These are phyloP conservation scores for Helminthosporium solani DNA, from an alignment of 2,329 filamentous ascomycete species.

Conservation along the genomic window DNA sequence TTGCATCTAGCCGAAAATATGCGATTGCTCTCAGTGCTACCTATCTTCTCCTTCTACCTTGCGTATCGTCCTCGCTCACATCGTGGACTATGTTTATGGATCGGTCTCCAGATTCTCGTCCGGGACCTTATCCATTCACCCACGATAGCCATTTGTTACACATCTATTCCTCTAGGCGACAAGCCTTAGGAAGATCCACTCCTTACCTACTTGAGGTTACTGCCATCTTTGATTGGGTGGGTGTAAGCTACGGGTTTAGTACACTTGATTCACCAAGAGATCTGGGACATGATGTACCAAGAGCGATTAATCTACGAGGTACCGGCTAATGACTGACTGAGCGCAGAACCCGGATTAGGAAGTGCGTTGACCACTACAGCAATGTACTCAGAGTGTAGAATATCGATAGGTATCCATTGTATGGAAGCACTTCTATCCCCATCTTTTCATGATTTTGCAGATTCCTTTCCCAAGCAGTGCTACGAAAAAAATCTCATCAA, in stretches of 20 bases:
- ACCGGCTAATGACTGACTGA: not conserved
- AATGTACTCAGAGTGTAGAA: no score
- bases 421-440: no score
- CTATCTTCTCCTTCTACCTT: no score
- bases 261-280: not conserved
- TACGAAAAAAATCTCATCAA: no score
- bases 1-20: no score
- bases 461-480: not conserved
- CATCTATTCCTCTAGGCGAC: conserved; percentile 1
- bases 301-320: not conserved
- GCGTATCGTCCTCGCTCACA: no score
- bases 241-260: not conserved
- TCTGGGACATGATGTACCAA: not conserved
- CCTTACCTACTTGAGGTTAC: not conserved
- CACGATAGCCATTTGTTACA: not conserved
- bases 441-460: not conserved
- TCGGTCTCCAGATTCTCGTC: no score
- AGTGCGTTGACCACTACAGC: not conserved
- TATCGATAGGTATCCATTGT: no score
- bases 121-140: no score
- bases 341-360: not conserved
- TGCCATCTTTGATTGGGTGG: not conserved
- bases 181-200: conserved; percentile 1
- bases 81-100: no score
- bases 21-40: no score